Percentiles rank a stretch among this genome's conserved stretches.
Conservation (phyloP, 2,329 filamentous ascomycete genomes). For the Penicillium sp. region DNA sequence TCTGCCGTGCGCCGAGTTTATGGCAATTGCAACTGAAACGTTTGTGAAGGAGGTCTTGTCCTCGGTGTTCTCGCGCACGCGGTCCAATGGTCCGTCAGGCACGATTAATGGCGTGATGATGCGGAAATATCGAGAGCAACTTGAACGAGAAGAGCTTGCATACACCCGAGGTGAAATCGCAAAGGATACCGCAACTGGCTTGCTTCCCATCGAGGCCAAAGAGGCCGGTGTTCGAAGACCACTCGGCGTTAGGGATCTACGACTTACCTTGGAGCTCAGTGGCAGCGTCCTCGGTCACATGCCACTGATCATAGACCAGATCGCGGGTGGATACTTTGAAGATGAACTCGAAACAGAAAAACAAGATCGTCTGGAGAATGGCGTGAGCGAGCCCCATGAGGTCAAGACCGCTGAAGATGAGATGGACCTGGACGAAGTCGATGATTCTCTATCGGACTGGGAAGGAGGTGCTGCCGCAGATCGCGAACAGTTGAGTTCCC, state of each 20-base stretch:
- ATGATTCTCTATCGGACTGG: constrained; percentile 34
- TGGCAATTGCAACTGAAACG: constrained; percentile 61
- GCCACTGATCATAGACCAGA: constrained; percentile 68
- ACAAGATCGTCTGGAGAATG: constrained; percentile 33
- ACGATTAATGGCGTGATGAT: constrained; percentile 74
- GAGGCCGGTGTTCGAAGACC: constrained; percentile 69
- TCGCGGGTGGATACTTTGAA: constrained; percentile 70
- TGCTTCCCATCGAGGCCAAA: constrained; percentile 78
- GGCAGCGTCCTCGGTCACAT: constrained; percentile 75
- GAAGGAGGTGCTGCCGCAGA: constrained; percentile 38
- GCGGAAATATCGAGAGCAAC: constrained; percentile 69
- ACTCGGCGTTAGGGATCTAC: constrained; percentile 74
- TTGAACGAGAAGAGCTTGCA: constrained; percentile 72
- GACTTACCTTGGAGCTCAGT: constrained; percentile 71
- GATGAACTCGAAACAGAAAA: constrained; percentile 64
- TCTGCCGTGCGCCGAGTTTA: constrained; percentile 56
- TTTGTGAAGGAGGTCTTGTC: constrained; percentile 62
- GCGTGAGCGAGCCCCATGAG: constrained; percentile 18
- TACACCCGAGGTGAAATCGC: constrained; percentile 70
- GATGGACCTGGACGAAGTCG: constrained; percentile 43
- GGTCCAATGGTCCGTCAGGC: constrained; percentile 59
- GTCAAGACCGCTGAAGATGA: constrained; percentile 30
- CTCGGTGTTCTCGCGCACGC: constrained; percentile 54
- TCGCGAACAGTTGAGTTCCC: constrained; percentile 36
- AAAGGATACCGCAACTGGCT: constrained; percentile 67